phyloP scores from a whole-genome alignment of 1,284 basidiomycete genomes.

The Melampsora americana region DNA sequence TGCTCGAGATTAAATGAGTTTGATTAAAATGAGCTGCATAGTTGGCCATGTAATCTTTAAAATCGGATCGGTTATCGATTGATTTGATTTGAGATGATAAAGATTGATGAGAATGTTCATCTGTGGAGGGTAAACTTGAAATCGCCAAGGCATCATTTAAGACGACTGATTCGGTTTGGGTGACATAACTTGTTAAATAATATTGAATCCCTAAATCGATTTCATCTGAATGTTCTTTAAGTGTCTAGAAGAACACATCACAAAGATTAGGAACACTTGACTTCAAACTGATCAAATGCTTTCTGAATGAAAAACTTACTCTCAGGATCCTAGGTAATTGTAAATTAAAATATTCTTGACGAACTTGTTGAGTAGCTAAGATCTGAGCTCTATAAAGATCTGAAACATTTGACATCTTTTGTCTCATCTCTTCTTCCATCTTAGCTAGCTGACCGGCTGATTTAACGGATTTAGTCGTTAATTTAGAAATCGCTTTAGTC shows the following conservation, averaged over 20 bases:
- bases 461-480: conserved; percentile 70
- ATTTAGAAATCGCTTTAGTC: conserved; percentile 77
- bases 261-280: conserved; percentile 8
- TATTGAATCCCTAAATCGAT: conserved; percentile 96
- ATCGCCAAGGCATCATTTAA: conserved; percentile 81
- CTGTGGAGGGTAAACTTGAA: conserved; percentile 59
- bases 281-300: neutral
- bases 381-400: conserved; percentile 88
- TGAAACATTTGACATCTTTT: conserved; percentile 75
- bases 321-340: conserved; percentile 89
- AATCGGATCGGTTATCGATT: conserved; percentile 91
- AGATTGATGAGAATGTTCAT: conserved; percentile 52
- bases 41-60: conserved; percentile 95
- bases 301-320: conserved; percentile 58
- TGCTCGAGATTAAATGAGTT: conserved; percentile 32
- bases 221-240: conserved; percentile 94
- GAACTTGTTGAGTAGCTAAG: conserved; percentile 79
- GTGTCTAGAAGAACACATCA: conserved; percentile 60
- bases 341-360: conserved; percentile 96
- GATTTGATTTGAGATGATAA: conserved; percentile 67
- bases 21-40: conserved; percentile 63
- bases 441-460: conserved; percentile 76
- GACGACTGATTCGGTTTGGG: conserved; percentile 84
- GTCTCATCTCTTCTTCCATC: conserved; percentile 90
- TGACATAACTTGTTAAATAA: conserved; percentile 89